Evolutionary conservation across 768 basidiomycete species (phyloP), one percentile per base, ranked within the genome.

Genomic region (Naganishia vaughanmartiniae): DNA sequence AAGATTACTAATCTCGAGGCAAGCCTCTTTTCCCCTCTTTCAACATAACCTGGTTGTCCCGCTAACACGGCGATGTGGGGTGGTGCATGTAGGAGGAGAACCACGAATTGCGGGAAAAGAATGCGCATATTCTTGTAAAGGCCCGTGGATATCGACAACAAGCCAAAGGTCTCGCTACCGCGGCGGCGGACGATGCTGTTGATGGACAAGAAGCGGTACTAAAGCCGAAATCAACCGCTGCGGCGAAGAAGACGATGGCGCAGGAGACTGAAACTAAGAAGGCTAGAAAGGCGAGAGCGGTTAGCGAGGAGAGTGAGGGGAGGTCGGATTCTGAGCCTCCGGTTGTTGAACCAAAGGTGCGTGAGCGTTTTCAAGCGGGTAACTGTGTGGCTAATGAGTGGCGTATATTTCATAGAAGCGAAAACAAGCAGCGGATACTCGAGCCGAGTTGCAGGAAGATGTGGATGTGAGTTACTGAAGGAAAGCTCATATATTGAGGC

Each of bases 101-200:
- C 39, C 60, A 63, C 10, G 60, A 63, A 19, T 26, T 63, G 21
- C 60, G 60, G 21, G 60, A 63, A 26, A 63, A 63, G 60, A 63
- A 63, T 45, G 60, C 60, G 14, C 60, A 63, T 63, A 63, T 63
- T 34, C 36, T 63, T 4, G 42, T 42, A 1, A 63, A 63, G 24
- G 60, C 60, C 39, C 60, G 60, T 19, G 60, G 26, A 4, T 63
- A 63, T 36, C 60, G 60, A n/a, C 60, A 63, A n/a, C 60, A 63
- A 45, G 60, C 60, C 24, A 63, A 63, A 45, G 60, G 33, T 42
- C 39, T 63, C n/a, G 48, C 48, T 51, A 6, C 48, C 1, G n/a
- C 12, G n/a, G 42, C 60, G 2, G 60, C 1, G 24, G n/a, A 63
- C 5, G 60, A 63, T 45, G 60, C 42, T 24, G 60, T 51, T 51